Evolutionary conservation across 2,329 filamentous ascomycete species (phyloP), one percentile per base, ranked within the genome.

Genomic region (Exophiala alcalophila): DNA sequence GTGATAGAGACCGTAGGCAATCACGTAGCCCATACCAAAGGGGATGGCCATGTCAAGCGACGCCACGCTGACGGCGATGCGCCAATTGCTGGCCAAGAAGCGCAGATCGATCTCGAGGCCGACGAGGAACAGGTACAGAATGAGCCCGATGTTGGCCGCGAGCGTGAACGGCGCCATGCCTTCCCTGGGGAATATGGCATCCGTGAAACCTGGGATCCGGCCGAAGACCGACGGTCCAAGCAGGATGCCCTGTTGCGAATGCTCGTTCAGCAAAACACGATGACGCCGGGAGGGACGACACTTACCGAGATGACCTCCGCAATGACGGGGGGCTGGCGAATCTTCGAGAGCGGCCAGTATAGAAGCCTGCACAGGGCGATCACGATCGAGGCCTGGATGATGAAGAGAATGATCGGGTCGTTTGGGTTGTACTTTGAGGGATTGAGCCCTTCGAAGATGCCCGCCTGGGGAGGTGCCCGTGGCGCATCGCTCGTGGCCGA

Each of bases 201-300:
- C 65, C 37, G 78, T 73, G 67, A 94, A 95, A 25, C 82, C 80
- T 1, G 87, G 87, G 16, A 94, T 88, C 38, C 84, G 81, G 59
- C 88, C 88, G 80, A 94, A 84, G 15, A 94, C 84, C 0, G 89
- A 92, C 1, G 89, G 89, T 3, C 89, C 89, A 1, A 95, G 75
- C 25, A 95, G 65, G 58, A 92, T 86, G 39, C 86, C n/a, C n/a
- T n/a, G n/a, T n/a, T n/a, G n/a, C n/a, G n/a, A n/a, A n/a, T n/a
- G n/a, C n/a, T n/a, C n/a, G n/a, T n/a, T n/a, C n/a, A n/a, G n/a
- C n/a, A n/a, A n/a, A n/a, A n/a, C n/a, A n/a, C n/a, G n/a, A n/a
- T n/a, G n/a, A n/a, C n/a, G n/a, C n/a, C n/a, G n/a, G n/a, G n/a
- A n/a, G n/a, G n/a, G n/a, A n/a, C n/a, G n/a, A n/a, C n/a, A n/a